Base-by-base conservation (phyloP, 768 basidiomycete genomes). In the Podaxis carcinomalis region DNA sequence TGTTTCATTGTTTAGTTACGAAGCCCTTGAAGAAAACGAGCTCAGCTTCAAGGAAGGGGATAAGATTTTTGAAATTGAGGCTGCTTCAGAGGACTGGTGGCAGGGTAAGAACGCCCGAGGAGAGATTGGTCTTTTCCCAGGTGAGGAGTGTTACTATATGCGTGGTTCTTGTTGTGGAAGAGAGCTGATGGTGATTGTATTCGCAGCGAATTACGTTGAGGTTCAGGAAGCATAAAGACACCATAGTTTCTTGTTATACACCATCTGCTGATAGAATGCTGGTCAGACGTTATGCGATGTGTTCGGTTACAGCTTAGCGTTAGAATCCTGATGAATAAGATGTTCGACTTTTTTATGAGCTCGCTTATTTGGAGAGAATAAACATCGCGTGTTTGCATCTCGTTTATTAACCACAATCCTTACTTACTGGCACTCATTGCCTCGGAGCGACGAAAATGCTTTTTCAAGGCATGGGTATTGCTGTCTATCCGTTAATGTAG, bases 1-100 rank as follows among this genome's bases (percentile, higher is more conserved):
- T 36, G 16, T 44, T 44, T 16, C 5, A 19, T 21, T 36, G 13
- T 57, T 5, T 52, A 95, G 92, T 64, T 96, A 95, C 68, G 92
- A 93, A 9, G 92, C 95, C 0, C 85, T 85, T 0, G 95, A 97
- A 69, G 93, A 94, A 65, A 97, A 98, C 68, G 95, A 97, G 69
- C 75, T 97, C 28, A 81, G 87, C 2, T 93, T 98, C 82, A 76
- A 71, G 32, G 94, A 93, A 71, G 92, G 92, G 27, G 94, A 95
- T 37, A 75, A 78, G 59, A 91, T 97, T 69, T 80, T 77, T 16
- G 79, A 89, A 58, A 90, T 97, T 56, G 90, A 93, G 68, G 85
- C 88, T 56, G 86, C 84, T 5, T 87, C 85, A 7, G 92, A 93
- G n/a, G 92, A 92, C 65, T 94, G 92, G 93, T 94, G 92, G 92